Base-by-base conservation (phyloP, 2,329 filamentous ascomycete genomes). In the Fusarium ramigenum region DNA sequence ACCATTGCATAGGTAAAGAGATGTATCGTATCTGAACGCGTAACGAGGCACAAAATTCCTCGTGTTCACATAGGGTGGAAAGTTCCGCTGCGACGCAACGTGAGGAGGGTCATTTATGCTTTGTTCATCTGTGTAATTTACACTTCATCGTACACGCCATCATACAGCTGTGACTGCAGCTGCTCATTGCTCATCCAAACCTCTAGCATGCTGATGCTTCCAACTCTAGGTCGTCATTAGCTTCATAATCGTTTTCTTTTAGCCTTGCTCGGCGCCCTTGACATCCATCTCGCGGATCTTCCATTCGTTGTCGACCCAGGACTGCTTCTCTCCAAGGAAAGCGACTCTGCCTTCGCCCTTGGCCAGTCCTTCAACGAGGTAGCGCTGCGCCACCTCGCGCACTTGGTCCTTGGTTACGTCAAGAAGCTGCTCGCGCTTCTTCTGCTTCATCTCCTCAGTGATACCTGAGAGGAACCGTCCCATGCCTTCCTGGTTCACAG, bases 401-500 rank as follows among this genome's bases (percentile, higher is more conserved):
- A 99, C 93, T 76, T 97, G 92, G 72, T 92, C 89, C 70, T 90
- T 91, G 6, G 89, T 93, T 43, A 98, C 95, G 80, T 98, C 96
- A 8, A 99, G 87, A 64, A 99, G 86, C 79, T 93, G 91, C 82
- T 96, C 93, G 75, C 96, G 88, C 81, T 94, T 91, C 77, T 85
- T 88, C 84, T 98, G 95, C 79, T 93, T 92, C 95, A 98, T 97
- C 77, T 94, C 93, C 67, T 96, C 90, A 3, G 93, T 94, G 40
- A 99, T 88, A 18, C 95, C 95, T 36, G 91, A 93, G 78, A 97
- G 85, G 83, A 99, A 99, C 60, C 91, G 88, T 47, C 89, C 88
- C 90, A 97, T 93, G 40, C 96, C 96, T 81, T 98, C 96, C 57
- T 93, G 88, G 80, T 93, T 96, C 28, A 98, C 94, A 43, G 93